These are phyloP conservation scores for Boletus sp. DNA, from an alignment of 768 basidiomycete genomes.

Conservation along the genomic window DNA sequence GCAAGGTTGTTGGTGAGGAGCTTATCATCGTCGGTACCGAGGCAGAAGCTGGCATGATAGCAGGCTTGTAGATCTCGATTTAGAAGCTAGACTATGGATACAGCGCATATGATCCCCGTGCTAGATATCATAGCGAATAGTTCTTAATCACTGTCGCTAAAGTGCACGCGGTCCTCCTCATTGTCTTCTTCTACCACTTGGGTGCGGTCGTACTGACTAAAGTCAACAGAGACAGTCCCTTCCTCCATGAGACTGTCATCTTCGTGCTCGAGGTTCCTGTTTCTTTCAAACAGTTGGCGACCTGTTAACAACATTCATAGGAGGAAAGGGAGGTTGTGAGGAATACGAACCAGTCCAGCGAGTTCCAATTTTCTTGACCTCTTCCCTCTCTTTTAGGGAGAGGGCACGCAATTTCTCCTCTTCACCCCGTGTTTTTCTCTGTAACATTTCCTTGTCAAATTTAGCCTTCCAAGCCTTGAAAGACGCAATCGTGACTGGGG, in stretches of 20 bases:
- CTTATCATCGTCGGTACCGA: slow-evolving; percentile 52
- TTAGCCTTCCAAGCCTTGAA: slow-evolving; percentile 80
- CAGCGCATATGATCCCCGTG: slow-evolving; percentile 6
- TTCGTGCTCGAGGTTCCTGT: slow-evolving; percentile 63
- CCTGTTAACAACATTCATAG: slow-evolving; percentile 47
- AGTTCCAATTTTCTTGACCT: slow-evolving; percentile 60
- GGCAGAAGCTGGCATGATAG: slow-evolving; percentile 53
- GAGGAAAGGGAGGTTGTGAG: neutral
- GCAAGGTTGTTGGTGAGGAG: slow-evolving; percentile 54
- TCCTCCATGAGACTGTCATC: slow-evolving; percentile 85
- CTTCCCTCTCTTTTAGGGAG: slow-evolving; percentile 82
- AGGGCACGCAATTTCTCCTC: slow-evolving; percentile 73
- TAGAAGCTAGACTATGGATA: slow-evolving; percentile 12
- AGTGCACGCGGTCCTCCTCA: slow-evolving; percentile 64
- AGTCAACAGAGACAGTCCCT: slow-evolving; percentile 81
- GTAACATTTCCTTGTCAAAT: slow-evolving; percentile 69
- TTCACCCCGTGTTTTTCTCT: slow-evolving; percentile 64
- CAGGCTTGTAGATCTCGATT: slow-evolving; percentile 49
- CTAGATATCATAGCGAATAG: neutral
- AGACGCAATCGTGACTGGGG: slow-evolving; percentile 80
- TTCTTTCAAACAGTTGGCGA: slow-evolving; percentile 88
- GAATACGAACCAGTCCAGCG: slow-evolving; percentile 64
- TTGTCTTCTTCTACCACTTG: slow-evolving; percentile 45
- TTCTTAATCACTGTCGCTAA: slow-evolving; percentile 84
- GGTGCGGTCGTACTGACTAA: slow-evolving; percentile 83